Percentiles rank a stretch among this genome's conserved stretches.
phyloP scores from a whole-genome alignment of 169 alveolate species.

The Plasmodium gallinaceum region DNA sequence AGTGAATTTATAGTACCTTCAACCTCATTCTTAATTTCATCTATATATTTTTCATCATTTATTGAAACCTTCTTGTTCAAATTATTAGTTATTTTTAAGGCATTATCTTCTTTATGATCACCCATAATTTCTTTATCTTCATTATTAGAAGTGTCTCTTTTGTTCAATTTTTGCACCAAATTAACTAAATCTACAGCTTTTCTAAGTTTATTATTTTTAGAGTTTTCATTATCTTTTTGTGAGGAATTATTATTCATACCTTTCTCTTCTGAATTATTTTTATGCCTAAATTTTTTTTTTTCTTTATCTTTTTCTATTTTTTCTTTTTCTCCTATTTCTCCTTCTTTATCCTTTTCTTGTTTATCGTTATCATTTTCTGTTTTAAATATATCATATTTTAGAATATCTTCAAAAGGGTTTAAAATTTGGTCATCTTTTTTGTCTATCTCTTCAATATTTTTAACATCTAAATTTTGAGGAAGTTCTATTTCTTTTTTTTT shows the following conservation, averaged over 20 bases:
- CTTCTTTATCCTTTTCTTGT: not conserved
- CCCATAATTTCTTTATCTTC: not conserved
- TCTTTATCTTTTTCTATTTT: not conserved
- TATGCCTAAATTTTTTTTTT: not conserved
- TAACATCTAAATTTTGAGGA: not conserved
- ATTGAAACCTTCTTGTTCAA: slow-evolving; percentile 13
- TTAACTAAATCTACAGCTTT: slow-evolving; percentile 33
- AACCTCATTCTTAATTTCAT: not conserved
- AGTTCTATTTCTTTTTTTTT: slow-evolving; percentile 7
- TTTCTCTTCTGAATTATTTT: not conserved
- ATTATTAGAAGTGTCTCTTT: not conserved
- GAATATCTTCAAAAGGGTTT: slow-evolving; percentile 10
- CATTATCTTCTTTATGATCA: not conserved
- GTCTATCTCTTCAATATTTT: slow-evolving; percentile 7
- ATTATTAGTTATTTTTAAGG: not conserved
- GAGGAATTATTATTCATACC: not conserved
- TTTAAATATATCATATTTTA: slow-evolving; percentile 16
- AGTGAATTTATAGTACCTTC: not conserved
- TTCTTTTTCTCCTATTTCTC: not conserved
- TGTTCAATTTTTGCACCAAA: slow-evolving; percentile 5
- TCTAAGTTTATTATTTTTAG: slow-evolving; percentile 9
- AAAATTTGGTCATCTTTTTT: not conserved
- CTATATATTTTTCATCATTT: not conserved
- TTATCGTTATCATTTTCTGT: not conserved
- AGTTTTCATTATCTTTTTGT: not conserved